Conservation (phyloP, 2,329 filamentous ascomycete genomes). For the Trichothecium sympodiale region DNA sequence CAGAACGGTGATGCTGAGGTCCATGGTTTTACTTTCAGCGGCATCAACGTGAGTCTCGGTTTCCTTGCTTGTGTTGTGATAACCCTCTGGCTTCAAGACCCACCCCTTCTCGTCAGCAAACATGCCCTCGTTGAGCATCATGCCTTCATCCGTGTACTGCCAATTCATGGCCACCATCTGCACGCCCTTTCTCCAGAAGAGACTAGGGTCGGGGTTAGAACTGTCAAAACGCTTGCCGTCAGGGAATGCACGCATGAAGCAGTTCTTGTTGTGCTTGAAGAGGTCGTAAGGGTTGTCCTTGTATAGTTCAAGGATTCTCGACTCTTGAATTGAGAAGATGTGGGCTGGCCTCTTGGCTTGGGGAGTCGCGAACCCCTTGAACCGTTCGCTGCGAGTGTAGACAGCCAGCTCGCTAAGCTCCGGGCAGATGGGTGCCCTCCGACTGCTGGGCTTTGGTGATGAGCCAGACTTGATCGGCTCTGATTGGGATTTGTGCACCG, state of each 20-base stretch:
- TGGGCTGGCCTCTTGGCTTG: conserved; percentile 47
- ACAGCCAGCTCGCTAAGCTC: conserved; percentile 65
- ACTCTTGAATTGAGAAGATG: conserved; percentile 86
- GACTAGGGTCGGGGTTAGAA: conserved; percentile 87
- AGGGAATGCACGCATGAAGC: conserved; percentile 88
- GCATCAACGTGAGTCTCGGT: conserved; percentile 31
- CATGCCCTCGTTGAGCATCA: conserved; percentile 97
- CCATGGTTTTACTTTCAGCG: conserved; percentile 41
- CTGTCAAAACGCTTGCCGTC: conserved; percentile 68
- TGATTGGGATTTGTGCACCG: not conserved
- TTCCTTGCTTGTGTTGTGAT: conserved; percentile 40
- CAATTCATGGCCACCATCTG: conserved; percentile 98
- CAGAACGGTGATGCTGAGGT: conserved; percentile 61
- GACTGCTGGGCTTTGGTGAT: not conserved
- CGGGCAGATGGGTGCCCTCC: conserved; percentile 46
- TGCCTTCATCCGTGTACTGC: conserved; percentile 87
- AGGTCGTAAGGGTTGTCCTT: conserved; percentile 60
- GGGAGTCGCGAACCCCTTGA: conserved; percentile 58
- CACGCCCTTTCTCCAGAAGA: conserved; percentile 85
- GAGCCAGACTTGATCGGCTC: conserved; percentile 1
- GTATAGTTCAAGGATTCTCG: conserved; percentile 50
- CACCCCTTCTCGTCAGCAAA: conserved; percentile 78
- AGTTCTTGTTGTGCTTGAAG: conserved; percentile 77
- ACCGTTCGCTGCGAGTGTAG: conserved; percentile 80
- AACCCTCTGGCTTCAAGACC: conserved; percentile 73